Evolutionary conservation across 805 yeast genomes (phyloP).

Genomic region (Saccharomyces kudriavzevii): DNA sequence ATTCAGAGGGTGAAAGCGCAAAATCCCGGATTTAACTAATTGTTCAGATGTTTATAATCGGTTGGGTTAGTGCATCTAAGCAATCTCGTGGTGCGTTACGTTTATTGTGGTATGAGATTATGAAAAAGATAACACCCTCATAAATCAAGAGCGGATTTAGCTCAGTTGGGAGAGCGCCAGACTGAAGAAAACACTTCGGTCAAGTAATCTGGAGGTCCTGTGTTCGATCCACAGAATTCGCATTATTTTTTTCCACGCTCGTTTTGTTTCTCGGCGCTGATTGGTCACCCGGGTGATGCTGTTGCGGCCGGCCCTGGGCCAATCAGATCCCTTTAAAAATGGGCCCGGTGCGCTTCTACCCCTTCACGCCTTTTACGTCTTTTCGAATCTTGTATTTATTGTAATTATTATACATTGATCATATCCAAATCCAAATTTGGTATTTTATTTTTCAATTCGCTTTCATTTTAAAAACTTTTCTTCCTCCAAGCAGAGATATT

Average conservation of each 20-base stretch:
- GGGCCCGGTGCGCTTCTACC: background rate
- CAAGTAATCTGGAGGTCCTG: conserved; percentile 61
- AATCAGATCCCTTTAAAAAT: background rate
- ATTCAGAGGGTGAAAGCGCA: no score
- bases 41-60: no score
- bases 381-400: background rate
- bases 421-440: background rate
- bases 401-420: background rate
- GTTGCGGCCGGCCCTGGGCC: background rate
- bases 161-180: conserved; percentile 42
- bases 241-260: conserved; percentile 20
- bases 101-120: no score
- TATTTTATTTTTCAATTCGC: background rate
- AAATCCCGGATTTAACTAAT: no score
- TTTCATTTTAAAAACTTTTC: background rate
- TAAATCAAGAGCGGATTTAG: conserved; percentile 30
- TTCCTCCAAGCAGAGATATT: background rate
- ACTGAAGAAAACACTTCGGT: conserved; percentile 30
- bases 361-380: background rate
- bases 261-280: background rate
- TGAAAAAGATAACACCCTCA: background rate
- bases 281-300: background rate
- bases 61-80: no score
- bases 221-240: conserved; percentile 79
- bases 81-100: no score